Base-by-base conservation (phyloP, 805 yeast genomes). In the Kluyveromyces dobzhanskii region DNA sequence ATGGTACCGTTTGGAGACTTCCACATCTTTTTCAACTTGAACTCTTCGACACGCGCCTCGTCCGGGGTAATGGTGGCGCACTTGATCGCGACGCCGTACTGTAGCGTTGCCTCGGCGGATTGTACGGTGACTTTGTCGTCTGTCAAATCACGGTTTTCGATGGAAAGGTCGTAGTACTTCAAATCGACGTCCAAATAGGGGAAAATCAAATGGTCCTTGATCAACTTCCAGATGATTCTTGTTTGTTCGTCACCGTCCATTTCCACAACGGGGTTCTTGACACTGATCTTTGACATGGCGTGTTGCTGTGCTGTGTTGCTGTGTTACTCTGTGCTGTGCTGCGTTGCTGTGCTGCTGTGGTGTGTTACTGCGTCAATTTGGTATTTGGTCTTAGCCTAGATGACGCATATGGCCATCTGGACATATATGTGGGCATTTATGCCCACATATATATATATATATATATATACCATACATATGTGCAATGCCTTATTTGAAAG, bases 11-110 rank as follows among this genome's bases (percentile, higher is more conserved):
- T 90, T 47, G 97, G 97, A 12, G 95, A 85, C 44, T 82, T 73
- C 97, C 97, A 90, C 97, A 90, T 90, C 64, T 87, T 83, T 69
- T 90, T 87, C 63, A 90, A 73, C 41, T 74, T 68, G 65, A 86
- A 90, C 65, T 90, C 97, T 63, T 84, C 70, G 38, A 90, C 97
- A 56, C 97, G 78, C 35, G 85, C 92, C 69, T 90, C 97, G 59
- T 85, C 95, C 6, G 97, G 97, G n/a, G 97, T 90, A 62, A 90
- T 90, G 38, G 97, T 90, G 42, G 97, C 97, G 69, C 97, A 90
- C 69, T 90, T 90, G 52, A 90, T 85, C 23, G 95, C 97, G 42
- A 90, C 97, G 39, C 85, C 84, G 62, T 85, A 81, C 64, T 87
- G 75, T 62, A 78, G 67, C 51, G 86, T 88, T 38, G 97, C 97